These are phyloP conservation scores for Candida boleticola DNA, from an alignment of 805 yeast species.

Conservation along the genomic window DNA sequence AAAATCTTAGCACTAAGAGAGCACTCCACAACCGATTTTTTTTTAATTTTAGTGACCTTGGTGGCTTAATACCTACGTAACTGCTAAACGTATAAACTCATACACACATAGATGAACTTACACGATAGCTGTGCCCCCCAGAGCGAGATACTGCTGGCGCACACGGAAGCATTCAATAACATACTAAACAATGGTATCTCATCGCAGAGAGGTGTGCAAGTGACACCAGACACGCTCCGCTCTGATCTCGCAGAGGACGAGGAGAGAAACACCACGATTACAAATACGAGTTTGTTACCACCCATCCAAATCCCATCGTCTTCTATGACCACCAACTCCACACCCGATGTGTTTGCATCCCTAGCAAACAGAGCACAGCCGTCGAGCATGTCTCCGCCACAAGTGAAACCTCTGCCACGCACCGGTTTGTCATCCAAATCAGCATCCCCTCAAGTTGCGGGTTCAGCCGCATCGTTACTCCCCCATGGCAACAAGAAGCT, in stretches of 20 bases:
- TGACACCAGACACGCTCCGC: slow-evolving; percentile 1
- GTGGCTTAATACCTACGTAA: too few relatives aligned
- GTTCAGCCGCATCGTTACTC: background rate
- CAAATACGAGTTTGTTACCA: slow-evolving; percentile 2
- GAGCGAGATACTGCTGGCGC: slow-evolving; percentile 1
- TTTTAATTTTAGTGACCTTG: too few relatives aligned
- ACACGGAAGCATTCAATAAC: slow-evolving; percentile 6
- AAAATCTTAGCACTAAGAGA: too few relatives aligned
- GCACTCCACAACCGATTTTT: too few relatives aligned
- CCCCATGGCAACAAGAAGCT: too few relatives aligned
- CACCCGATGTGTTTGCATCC: too few relatives aligned
- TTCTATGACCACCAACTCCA: background rate
- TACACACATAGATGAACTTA: too few relatives aligned
- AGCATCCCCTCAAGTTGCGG: background rate
- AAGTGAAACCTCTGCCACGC: background rate
- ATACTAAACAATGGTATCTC: slow-evolving; percentile 8
- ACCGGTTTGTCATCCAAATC: background rate
- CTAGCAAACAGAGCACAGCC: background rate
- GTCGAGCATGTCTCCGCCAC: background rate
- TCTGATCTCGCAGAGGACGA: slow-evolving; percentile 1
- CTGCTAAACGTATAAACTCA: too few relatives aligned
- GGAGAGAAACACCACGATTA: background rate
- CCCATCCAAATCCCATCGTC: background rate
- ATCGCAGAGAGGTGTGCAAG: slow-evolving; percentile 1
- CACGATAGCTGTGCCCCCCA: slow-evolving; percentile 10